Evolutionary conservation across 1,284 basidiomycete genomes (phyloP).

Genomic region (Entoloma clypeatum): DNA sequence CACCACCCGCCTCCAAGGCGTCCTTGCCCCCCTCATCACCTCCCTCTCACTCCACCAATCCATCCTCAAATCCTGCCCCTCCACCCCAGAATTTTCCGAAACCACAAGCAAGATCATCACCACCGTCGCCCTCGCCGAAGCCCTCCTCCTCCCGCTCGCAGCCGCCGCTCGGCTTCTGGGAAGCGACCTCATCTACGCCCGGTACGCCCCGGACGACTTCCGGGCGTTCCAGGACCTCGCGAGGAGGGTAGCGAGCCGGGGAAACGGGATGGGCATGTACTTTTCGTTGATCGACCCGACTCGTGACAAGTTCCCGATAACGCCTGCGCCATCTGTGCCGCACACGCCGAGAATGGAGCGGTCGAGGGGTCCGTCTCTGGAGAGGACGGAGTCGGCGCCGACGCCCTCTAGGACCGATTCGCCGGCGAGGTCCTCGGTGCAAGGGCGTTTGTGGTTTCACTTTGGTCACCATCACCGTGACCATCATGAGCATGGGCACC

Average conservation of each 20-base stretch:
- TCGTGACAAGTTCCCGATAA: constrained; percentile 53
- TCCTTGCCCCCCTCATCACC: constrained; percentile 49
- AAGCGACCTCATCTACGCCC: constrained; percentile 61
- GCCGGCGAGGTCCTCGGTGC: constrained; percentile 3
- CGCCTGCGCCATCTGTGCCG: constrained; percentile 42
- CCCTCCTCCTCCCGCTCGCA: constrained; percentile 49
- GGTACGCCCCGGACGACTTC: constrained; percentile 63
- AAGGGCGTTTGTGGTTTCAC: constrained; percentile 8
- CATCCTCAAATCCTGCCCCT: constrained; percentile 44
- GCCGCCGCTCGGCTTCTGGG: constrained; percentile 53
- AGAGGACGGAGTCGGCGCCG: not conserved
- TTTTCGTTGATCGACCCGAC: constrained; percentile 60
- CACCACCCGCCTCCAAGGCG: constrained; percentile 47
- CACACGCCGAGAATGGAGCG: constrained; percentile 28
- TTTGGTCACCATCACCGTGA: constrained; percentile 5
- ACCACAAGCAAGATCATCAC: constrained; percentile 33
- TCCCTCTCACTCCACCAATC: constrained; percentile 47
- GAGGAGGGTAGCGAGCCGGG: constrained; percentile 52
- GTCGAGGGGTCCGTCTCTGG: constrained; percentile 1
- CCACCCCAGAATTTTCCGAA: constrained; percentile 41
- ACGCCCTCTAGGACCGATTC: not conserved
- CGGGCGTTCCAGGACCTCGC: constrained; percentile 46
- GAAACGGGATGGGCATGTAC: constrained; percentile 64
- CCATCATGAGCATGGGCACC: constrained; percentile 12
- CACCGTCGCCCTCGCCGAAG: constrained; percentile 50